A percentile compares a stretch with the other conserved stretches of the same genome.
These are phyloP conservation scores for Stachybotrys echinatus DNA, from an alignment of 2,329 filamentous ascomycete genomes.

Conservation along the genomic window DNA sequence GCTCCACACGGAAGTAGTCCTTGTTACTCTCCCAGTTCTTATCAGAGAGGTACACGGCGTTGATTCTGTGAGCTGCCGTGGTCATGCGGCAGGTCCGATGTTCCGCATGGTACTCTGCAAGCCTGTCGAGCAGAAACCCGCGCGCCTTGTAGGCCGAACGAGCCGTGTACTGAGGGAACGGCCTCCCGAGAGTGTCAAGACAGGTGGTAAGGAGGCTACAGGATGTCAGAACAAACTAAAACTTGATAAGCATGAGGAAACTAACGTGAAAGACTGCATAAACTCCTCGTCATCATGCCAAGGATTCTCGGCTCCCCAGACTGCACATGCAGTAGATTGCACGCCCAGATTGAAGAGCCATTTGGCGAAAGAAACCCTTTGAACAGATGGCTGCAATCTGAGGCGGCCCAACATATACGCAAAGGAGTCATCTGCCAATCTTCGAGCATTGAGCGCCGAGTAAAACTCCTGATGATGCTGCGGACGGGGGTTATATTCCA, in stretches of 20 bases:
- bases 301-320: slow-evolving; percentile 23
- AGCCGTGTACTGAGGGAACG: slow-evolving; percentile 18
- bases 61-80: slow-evolving; percentile 22
- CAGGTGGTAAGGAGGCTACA: slow-evolving; percentile 20
- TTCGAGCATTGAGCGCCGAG: slow-evolving; percentile 12
- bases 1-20: slow-evolving; percentile 25
- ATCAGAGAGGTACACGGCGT: slow-evolving; percentile 21
- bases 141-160: slow-evolving; percentile 18
- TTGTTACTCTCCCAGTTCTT: slow-evolving; percentile 21
- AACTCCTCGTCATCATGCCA: slow-evolving; percentile 24
- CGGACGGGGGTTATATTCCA: slow-evolving; percentile 19
- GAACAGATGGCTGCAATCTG: slow-evolving; percentile 10
- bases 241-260: slow-evolving; percentile 1
- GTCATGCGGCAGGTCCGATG: slow-evolving; percentile 15
- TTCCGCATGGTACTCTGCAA: slow-evolving; percentile 17
- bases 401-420: slow-evolving; percentile 14
- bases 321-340: slow-evolving; percentile 22
- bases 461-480: slow-evolving; percentile 21
- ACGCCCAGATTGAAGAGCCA: slow-evolving; percentile 23
- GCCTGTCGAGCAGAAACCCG: slow-evolving; percentile 14
- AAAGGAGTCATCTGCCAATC: slow-evolving; percentile 15
- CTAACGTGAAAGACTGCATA: slow-evolving; percentile 10
- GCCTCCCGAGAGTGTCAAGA: slow-evolving; percentile 21
- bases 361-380: slow-evolving; percentile 14
- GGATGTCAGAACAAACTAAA: slow-evolving; percentile 4